Evolutionary conservation across 139 green algal genomes (phyloP).

Genomic region (Coccomyxa sp.): DNA sequence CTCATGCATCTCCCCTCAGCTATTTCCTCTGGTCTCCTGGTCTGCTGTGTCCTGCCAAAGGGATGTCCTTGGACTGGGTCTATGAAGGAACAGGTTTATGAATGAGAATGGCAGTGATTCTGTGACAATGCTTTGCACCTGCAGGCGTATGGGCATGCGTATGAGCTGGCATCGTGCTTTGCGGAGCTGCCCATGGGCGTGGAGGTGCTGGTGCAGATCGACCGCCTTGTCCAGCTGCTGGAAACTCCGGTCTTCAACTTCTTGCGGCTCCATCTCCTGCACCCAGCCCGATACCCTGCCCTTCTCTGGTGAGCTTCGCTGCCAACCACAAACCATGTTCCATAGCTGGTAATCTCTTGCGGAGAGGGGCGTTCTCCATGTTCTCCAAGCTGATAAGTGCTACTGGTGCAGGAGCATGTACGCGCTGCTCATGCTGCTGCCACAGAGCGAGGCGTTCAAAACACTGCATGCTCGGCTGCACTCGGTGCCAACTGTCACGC

Average conservation of each 20-base stretch:
- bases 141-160: slow-evolving; percentile 59
- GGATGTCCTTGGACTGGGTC: background rate
- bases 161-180: slow-evolving; percentile 49
- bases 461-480: slow-evolving; percentile 68
- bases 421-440: slow-evolving; percentile 91
- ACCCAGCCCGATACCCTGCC: slow-evolving; percentile 55
- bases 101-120: background rate
- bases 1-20: background rate
- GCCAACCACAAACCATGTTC: background rate
- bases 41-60: background rate
- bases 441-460: slow-evolving; percentile 87
- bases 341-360: background rate
- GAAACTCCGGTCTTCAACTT: slow-evolving; percentile 90
- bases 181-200: slow-evolving; percentile 46
- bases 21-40: background rate
- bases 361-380: background rate
- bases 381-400: background rate
- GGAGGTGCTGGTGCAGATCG: slow-evolving; percentile 71
- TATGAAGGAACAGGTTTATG: background rate
- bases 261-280: slow-evolving; percentile 88
- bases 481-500: slow-evolving; percentile 33
- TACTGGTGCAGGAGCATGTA: slow-evolving; percentile 59
- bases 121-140: background rate
- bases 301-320: slow-evolving; percentile 46
- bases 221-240: slow-evolving; percentile 84